phyloP scores from a whole-genome alignment of 768 basidiomycete genomes.

The Amanita exitialis region DNA sequence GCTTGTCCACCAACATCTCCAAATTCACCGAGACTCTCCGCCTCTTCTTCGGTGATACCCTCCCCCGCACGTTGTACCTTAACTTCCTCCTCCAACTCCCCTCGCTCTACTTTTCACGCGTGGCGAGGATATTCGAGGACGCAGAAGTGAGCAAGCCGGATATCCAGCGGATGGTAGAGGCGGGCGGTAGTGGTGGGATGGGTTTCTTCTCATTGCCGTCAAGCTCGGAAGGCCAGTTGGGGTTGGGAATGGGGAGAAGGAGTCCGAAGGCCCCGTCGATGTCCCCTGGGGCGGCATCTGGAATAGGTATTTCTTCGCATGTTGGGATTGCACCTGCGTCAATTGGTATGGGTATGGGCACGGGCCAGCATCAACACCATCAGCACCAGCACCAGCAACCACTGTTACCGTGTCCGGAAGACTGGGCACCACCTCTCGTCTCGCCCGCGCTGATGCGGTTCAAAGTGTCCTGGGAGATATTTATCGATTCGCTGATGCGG shows the following conservation, averaged over 20 bases:
- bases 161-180: slow-evolving; percentile 30
- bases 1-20: slow-evolving; percentile 10
- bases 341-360: background rate
- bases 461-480: slow-evolving; percentile 1
- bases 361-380: background rate
- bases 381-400: background rate
- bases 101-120: slow-evolving; percentile 70
- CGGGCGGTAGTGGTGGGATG: slow-evolving; percentile 18
- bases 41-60: background rate
- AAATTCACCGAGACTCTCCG: slow-evolving; percentile 1
- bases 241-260: background rate
- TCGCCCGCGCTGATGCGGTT: slow-evolving; percentile 35
- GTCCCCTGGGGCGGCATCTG: background rate
- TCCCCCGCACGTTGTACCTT: slow-evolving; percentile 18
- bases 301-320: background rate
- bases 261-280: background rate
- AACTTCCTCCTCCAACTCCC: slow-evolving; percentile 59
- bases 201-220: background rate
- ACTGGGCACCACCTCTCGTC: slow-evolving; percentile 42
- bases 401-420: slow-evolving; percentile 40
- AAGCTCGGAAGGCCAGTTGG: background rate
- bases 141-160: slow-evolving; percentile 72
- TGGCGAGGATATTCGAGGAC: slow-evolving; percentile 66
- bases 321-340: slow-evolving; percentile 3
- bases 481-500: background rate